phyloP scores from a whole-genome alignment of 257 asterid genomes.

The Ophiorrhiza pumila region DNA sequence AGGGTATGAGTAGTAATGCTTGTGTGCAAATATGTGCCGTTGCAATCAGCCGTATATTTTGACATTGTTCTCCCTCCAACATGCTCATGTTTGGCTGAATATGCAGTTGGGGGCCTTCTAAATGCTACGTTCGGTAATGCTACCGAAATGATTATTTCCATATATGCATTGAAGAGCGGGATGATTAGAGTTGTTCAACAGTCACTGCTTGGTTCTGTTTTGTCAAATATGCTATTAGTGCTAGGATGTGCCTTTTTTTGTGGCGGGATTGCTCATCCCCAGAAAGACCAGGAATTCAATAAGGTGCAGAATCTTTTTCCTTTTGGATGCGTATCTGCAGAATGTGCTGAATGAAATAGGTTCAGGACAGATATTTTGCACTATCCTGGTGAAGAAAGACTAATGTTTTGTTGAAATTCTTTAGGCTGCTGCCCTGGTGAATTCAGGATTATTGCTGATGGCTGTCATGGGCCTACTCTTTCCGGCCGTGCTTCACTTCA shows the following conservation, averaged over 20 bases:
- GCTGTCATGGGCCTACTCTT: slow-evolving; percentile 94
- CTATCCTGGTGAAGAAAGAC: slow-evolving; percentile 14
- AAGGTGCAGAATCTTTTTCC: slow-evolving; percentile 46
- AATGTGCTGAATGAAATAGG: slow-evolving; percentile 13
- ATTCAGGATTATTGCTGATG: slow-evolving; percentile 89
- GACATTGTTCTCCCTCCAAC: neutral
- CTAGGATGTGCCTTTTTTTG: slow-evolving; percentile 97
- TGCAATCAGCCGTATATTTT: neutral
- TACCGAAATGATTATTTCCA: slow-evolving; percentile 92
- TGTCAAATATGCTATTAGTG: slow-evolving; percentile 94
- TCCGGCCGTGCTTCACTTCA: slow-evolving; percentile 94
- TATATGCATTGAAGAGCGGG: slow-evolving; percentile 83
- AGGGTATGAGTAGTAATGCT: neutral
- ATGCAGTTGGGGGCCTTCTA: slow-evolving; percentile 92
- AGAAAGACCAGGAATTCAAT: slow-evolving; percentile 73
- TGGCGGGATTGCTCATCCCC: slow-evolving; percentile 75
- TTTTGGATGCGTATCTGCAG: neutral
- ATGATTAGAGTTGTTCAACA: slow-evolving; percentile 94
- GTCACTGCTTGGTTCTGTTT: slow-evolving; percentile 88
- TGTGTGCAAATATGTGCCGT: neutral
- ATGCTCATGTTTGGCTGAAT: neutral
- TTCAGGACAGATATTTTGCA: neutral
- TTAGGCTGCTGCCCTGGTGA: slow-evolving; percentile 85
- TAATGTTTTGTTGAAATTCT: slow-evolving; percentile 34
- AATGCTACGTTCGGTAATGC: slow-evolving; percentile 98